phyloP scores from a whole-genome alignment of 108 stramenopile genomes.

The Fistulifera pelliculosa region DNA sequence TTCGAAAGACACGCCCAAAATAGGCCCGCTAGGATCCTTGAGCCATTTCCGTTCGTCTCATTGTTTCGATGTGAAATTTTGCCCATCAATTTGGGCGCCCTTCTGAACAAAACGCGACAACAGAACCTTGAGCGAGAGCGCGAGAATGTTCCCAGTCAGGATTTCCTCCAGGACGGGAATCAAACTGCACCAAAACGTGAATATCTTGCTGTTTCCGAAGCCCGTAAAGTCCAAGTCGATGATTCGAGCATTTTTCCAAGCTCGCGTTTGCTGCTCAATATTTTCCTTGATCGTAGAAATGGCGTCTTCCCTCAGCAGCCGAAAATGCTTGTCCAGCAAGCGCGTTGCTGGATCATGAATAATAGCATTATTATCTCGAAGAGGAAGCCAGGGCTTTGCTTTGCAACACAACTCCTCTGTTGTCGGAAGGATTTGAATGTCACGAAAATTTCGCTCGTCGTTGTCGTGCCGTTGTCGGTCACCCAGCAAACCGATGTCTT shows the following conservation, averaged over 20 bases:
- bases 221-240: conserved; percentile 25
- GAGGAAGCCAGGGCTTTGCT: conserved; percentile 22
- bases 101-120: conserved; percentile 27
- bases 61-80: conserved; percentile 18
- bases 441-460: conserved; percentile 35
- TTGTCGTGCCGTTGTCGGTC: conserved; percentile 37
- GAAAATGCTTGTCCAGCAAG: conserved; percentile 38
- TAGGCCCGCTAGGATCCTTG: conserved; percentile 19
- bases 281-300: conserved; percentile 24
- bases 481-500: conserved; percentile 26
- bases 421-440: conserved; percentile 36
- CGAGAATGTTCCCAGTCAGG: conserved; percentile 23
- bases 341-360: conserved; percentile 17
- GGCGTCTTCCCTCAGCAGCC: conserved; percentile 40
- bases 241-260: conserved; percentile 38
- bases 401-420: conserved; percentile 25
- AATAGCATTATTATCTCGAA: conserved; percentile 24
- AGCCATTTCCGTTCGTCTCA: conserved; percentile 13
- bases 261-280: conserved; percentile 20
- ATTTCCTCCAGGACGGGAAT: conserved; percentile 9
- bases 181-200: conserved; percentile 23
- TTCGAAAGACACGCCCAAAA: conserved; percentile 19
- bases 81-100: conserved; percentile 14
- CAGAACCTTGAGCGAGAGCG: conserved; percentile 18
- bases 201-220: conserved; percentile 1